A percentile compares a stretch with the other conserved stretches of the same genome.
phyloP scores from a whole-genome alignment of 768 basidiomycete species.

The Lepiota venenata region DNA sequence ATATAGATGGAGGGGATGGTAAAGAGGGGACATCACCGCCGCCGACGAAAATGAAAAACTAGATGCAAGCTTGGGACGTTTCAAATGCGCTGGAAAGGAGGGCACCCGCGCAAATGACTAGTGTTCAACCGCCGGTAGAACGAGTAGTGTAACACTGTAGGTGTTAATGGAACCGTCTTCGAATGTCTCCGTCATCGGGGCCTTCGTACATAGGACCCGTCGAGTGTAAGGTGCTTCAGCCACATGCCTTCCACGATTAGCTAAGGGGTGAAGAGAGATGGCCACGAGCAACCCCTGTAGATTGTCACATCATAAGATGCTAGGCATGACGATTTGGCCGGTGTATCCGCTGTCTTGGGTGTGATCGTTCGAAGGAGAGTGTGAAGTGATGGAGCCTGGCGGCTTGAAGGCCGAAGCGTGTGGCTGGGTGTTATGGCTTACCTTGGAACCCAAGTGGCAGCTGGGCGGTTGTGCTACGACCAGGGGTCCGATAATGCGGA shows the following conservation, averaged over 20 bases:
- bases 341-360: conserved; percentile 1
- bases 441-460: no score
- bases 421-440: background rate
- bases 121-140: background rate
- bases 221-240: background rate
- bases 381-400: background rate
- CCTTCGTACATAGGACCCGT: background rate
- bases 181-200: background rate
- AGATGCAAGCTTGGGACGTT: background rate
- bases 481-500: no score
- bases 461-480: no score
- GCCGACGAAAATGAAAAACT: background rate
- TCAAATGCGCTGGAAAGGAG: conserved; percentile 7
- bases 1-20: background rate
- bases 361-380: background rate
- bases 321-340: background rate
- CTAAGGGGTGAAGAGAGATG: background rate
- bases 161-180: background rate
- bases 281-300: no score
- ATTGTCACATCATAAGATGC: background rate
- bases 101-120: background rate
- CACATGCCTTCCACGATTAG: background rate
- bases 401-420: background rate
- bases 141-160: background rate
- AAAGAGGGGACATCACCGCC: background rate